Percentiles rank a stretch among this genome's conserved stretches.
Conservation (phyloP, 2,329 filamentous ascomycete species). For the Cordyceps militaris region DNA sequence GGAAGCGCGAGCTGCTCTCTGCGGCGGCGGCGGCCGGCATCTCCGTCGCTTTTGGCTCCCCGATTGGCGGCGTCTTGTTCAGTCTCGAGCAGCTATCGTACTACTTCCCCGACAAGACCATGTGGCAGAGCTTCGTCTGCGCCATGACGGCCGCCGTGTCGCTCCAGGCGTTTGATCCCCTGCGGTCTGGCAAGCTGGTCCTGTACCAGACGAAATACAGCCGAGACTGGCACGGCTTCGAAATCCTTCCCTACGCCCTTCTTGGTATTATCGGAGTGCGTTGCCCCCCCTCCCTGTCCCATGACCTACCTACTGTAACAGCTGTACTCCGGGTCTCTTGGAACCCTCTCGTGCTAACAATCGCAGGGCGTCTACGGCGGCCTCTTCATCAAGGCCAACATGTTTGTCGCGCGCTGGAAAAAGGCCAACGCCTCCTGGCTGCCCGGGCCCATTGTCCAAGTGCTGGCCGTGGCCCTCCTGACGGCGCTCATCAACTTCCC, state of each 20-base stretch:
- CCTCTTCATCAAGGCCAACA: constrained; percentile 91
- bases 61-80: constrained; percentile 90
- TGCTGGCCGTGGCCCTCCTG: constrained; percentile 68
- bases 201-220: constrained; percentile 94
- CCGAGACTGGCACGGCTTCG: constrained; percentile 87
- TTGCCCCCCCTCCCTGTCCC: not conserved
- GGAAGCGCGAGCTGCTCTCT: constrained; percentile 87
- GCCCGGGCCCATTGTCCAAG: constrained; percentile 70
- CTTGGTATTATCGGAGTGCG: constrained; percentile 73
- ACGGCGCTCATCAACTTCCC: constrained; percentile 92
- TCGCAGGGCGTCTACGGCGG: constrained; percentile 78
- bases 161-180: constrained; percentile 87
- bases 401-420: constrained; percentile 76
- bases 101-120: constrained; percentile 97
- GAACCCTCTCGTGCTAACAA: constrained; percentile 14
- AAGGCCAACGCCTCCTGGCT: constrained; percentile 58
- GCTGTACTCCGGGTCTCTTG: too few species aligned
- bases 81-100: constrained; percentile 96
- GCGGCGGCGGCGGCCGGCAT: constrained; percentile 89
- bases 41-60: constrained; percentile 87
- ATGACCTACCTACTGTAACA: too few species aligned
- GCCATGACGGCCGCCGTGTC: constrained; percentile 98
- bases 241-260: constrained; percentile 78
- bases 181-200: constrained; percentile 90
- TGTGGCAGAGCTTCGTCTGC: constrained; percentile 99